Evolutionary conservation across 2,329 filamentous ascomycete species (phyloP).

Genomic region (Botrytis cinerea): DNA sequence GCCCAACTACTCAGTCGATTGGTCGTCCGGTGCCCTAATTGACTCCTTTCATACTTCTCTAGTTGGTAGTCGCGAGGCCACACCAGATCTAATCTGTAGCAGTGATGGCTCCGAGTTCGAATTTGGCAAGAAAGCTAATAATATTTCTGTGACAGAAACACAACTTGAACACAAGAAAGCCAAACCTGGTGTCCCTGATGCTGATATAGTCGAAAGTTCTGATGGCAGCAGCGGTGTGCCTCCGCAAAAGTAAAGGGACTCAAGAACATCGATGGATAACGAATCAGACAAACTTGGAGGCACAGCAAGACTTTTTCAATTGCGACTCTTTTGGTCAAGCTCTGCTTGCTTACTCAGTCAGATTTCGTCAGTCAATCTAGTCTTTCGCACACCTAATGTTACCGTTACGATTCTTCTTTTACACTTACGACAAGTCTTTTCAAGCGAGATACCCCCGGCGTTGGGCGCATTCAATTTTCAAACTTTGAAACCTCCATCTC

Average conservation of each 20-base stretch:
- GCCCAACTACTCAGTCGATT: not conserved
- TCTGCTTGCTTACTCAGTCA: not conserved
- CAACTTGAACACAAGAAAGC: not conserved
- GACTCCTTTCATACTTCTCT: not conserved
- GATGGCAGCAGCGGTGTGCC: not conserved
- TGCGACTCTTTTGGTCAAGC: not conserved
- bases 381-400: not conserved
- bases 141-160: not conserved
- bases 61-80: not conserved
- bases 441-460: conserved; percentile 14
- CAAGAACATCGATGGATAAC: not conserved
- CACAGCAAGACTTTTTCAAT: not conserved
- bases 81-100: not conserved
- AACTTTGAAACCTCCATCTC: not conserved
- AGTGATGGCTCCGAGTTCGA: not conserved
- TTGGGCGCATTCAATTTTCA: not conserved
- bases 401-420: not conserved
- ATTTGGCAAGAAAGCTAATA: not conserved
- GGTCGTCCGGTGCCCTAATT: not conserved
- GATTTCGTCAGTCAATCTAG: not conserved
- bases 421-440: not conserved
- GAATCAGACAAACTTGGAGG: not conserved
- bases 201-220: not conserved
- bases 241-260: not conserved
- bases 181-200: not conserved